Evolutionary conservation across 2,329 filamentous ascomycete genomes (phyloP).

Genomic region (Sporothrix globosa): DNA sequence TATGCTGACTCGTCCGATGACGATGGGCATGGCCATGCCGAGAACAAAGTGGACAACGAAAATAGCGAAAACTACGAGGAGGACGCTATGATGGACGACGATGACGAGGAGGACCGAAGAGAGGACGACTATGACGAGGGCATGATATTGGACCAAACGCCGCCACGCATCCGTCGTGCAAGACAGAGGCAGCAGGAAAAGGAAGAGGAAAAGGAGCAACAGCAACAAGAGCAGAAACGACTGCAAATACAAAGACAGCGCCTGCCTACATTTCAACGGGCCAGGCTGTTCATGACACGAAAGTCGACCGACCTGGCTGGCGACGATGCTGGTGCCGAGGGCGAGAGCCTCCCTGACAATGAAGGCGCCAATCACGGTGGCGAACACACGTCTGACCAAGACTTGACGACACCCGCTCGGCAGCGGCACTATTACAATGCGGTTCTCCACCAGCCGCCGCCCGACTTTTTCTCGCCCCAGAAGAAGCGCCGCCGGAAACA

Average conservation of each 20-base stretch:
- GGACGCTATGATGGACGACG: not conserved
- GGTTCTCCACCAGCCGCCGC: constrained; percentile 21
- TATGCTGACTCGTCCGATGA: constrained; percentile 3
- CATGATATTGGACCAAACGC: constrained; percentile 26
- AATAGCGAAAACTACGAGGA: not conserved
- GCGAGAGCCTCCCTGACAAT: too few species aligned
- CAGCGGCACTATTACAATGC: constrained; percentile 3
- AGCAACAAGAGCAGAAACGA: not conserved
- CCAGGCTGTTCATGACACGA: constrained; percentile 27
- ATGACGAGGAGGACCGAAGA: constrained; percentile 10
- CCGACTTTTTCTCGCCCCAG: constrained; percentile 37
- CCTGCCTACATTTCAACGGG: constrained; percentile 19
- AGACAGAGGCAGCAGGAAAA: not conserved
- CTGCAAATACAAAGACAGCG: not conserved
- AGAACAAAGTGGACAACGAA: not conserved
- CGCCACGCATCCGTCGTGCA: constrained; percentile 3
- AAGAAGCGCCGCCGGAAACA: constrained; percentile 32
- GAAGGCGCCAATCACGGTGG: not conserved
- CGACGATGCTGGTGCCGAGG: not conserved
- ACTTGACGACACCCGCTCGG: constrained; percentile 10
- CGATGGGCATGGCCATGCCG: not conserved
- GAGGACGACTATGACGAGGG: constrained; percentile 13
- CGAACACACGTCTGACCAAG: not conserved
- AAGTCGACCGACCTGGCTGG: not conserved
- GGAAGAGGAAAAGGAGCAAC: not conserved